A percentile compares a stretch with the other conserved stretches of the same genome.
These are phyloP conservation scores for Ustilago xerochloae DNA, from an alignment of 1,284 basidiomycete species.

Conservation along the genomic window DNA sequence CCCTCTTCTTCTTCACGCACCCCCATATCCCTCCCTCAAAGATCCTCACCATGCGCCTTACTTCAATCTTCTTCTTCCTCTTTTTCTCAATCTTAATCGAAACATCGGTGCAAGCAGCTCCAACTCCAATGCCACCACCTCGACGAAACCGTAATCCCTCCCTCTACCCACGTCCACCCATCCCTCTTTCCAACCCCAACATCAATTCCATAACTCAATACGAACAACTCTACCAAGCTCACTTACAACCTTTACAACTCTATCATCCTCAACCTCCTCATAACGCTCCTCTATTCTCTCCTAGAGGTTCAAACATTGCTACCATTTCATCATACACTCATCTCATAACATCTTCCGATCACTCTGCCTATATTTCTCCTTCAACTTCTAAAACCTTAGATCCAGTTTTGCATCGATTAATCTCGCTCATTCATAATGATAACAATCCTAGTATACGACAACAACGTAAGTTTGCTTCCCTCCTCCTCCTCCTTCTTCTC, in stretches of 20 bases:
- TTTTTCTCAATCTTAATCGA: too few species aligned
- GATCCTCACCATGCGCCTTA: too few species aligned
- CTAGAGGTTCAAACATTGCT: too few species aligned
- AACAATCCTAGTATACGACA: background rate
- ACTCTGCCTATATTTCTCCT: background rate
- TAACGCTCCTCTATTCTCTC: background rate
- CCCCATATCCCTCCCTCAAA: too few species aligned
- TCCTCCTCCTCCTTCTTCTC: background rate
- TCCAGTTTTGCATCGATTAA: background rate
- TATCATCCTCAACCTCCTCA: background rate
- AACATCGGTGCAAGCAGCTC: too few species aligned
- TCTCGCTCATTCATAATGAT: background rate
- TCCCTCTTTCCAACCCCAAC: background rate
- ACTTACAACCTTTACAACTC: background rate
- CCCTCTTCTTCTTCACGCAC: too few species aligned
- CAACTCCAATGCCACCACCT: background rate
- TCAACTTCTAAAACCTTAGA: background rate
- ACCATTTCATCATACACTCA: background rate
- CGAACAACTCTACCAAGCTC: conserved; percentile 5
- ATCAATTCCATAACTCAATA: background rate
- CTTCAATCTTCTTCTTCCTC: background rate
- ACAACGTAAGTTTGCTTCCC: conserved; percentile 2
- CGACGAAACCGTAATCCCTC: background rate
- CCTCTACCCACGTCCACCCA: background rate
- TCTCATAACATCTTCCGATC: too few species aligned